These are phyloP conservation scores for Fusarium torreyae DNA, from an alignment of 2,329 filamentous ascomycete species.

Conservation along the genomic window DNA sequence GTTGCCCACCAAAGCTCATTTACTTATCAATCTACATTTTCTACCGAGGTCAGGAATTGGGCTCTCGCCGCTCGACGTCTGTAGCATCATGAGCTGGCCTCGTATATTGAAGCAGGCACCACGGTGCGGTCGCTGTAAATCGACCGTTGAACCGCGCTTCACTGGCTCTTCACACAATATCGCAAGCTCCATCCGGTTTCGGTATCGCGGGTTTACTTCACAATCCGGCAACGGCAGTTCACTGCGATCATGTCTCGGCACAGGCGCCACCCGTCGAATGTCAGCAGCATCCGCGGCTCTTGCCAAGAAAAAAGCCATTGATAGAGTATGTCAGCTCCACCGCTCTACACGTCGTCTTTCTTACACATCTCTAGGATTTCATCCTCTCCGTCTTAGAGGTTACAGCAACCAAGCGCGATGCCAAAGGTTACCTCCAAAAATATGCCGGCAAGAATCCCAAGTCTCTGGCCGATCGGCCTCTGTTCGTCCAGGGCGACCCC, in stretches of 20 bases:
- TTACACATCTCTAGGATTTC: slow-evolving; percentile 74
- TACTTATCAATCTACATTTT: slow-evolving; percentile 14
- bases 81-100: slow-evolving; percentile 58
- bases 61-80: slow-evolving; percentile 33
- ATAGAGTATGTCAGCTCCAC: slow-evolving; percentile 49
- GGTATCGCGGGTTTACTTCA: slow-evolving; percentile 33
- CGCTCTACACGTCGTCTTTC: neutral
- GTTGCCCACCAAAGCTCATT: slow-evolving; percentile 20
- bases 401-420: slow-evolving; percentile 92
- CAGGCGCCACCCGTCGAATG: slow-evolving; percentile 46
- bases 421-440: slow-evolving; percentile 90
- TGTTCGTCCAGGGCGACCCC: slow-evolving; percentile 56
- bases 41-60: slow-evolving; percentile 17
- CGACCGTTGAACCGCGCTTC: slow-evolving; percentile 20
- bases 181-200: slow-evolving; percentile 22
- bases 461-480: slow-evolving; percentile 46
- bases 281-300: slow-evolving; percentile 52
- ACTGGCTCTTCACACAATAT: slow-evolving; percentile 1
- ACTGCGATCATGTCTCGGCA: slow-evolving; percentile 28
- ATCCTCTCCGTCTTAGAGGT: slow-evolving; percentile 89
- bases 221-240: slow-evolving; percentile 24
- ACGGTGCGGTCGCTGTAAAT: slow-evolving; percentile 46
- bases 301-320: slow-evolving; percentile 53
- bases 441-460: slow-evolving; percentile 67
- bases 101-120: slow-evolving; percentile 58